Percentiles rank a stretch among this genome's conserved stretches.
Evolutionary conservation across 371 early-diverging fungal species (phyloP).

Genomic region (Ordospora colligata): DNA sequence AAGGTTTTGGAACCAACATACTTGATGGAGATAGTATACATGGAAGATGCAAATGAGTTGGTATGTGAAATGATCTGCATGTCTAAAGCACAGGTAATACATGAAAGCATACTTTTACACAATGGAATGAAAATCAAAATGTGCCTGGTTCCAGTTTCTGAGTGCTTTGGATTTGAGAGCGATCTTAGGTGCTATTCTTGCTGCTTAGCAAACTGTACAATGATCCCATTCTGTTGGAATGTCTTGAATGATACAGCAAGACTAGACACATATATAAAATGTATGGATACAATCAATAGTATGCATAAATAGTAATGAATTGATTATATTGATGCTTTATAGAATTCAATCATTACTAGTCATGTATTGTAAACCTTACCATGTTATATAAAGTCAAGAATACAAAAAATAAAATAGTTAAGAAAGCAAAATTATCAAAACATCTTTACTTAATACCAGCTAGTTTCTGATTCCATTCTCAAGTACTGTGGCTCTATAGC

Average conservation of each 20-base stretch:
- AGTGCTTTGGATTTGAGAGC: slow-evolving; percentile 84
- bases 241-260: slow-evolving; percentile 4
- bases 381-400: neutral
- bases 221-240: slow-evolving; percentile 88
- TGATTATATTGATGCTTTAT: too few species aligned
- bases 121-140: neutral
- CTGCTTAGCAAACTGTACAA: slow-evolving; percentile 84
- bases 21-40: neutral
- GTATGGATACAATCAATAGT: too few species aligned
- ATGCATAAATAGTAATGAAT: too few species aligned
- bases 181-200: slow-evolving; percentile 84
- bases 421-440: neutral
- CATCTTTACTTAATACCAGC: neutral
- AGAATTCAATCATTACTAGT: too few species aligned
- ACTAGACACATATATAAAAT: too few species aligned
- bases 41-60: neutral
- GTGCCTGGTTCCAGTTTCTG: slow-evolving; percentile 75
- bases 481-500: slow-evolving; percentile 53
- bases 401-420: neutral
- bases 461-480: slow-evolving; percentile 13
- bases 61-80: neutral
- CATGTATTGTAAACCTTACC: too few species aligned
- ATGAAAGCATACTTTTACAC: neutral
- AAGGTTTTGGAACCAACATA: neutral
- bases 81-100: neutral